These are phyloP conservation scores for Mortierella sp. DNA, from an alignment of 371 early-diverging fungal species.

Conservation along the genomic window DNA sequence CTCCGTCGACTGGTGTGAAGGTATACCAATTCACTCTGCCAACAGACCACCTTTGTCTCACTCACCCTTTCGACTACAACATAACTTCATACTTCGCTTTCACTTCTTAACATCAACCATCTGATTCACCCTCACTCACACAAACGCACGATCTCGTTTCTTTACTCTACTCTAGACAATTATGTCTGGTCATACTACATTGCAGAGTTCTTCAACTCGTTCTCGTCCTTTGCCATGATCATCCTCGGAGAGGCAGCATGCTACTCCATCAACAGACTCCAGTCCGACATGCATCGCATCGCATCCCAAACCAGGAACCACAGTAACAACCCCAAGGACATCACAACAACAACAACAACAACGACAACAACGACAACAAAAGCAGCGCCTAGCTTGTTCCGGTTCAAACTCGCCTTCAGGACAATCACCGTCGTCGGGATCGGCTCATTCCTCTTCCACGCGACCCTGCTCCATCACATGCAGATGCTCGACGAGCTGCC, in stretches of 20 bases:
- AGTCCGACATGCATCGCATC: constrained; percentile 32
- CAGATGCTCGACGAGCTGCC: constrained; percentile 82
- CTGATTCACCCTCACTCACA: neutral
- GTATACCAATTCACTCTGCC: constrained; percentile 5
- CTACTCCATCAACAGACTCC: constrained; percentile 56
- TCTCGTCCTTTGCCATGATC: constrained; percentile 74
- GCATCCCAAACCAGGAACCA: too few relatives aligned
- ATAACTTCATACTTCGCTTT: neutral
- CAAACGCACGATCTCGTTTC: neutral
- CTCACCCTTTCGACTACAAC: neutral
- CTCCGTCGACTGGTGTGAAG: constrained; percentile 56
- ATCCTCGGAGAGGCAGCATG: constrained; percentile 69
- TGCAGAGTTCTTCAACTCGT: constrained; percentile 79
- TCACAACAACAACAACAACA: neutral
- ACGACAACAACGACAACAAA: neutral
- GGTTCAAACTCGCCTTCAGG: constrained; percentile 52
- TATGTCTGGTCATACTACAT: constrained; percentile 69
- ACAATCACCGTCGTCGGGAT: constrained; percentile 68
- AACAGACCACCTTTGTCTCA: neutral
- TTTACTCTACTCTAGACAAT: constrained; percentile 50
- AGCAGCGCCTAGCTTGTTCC: constrained; percentile 30
- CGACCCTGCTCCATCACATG: constrained; percentile 67
- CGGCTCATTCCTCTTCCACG: constrained; percentile 76
- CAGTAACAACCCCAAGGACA: neutral
- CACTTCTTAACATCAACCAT: neutral